These are phyloP conservation scores for Capsicum chinense DNA, from an alignment of 257 asterid species.

Conservation along the genomic window DNA sequence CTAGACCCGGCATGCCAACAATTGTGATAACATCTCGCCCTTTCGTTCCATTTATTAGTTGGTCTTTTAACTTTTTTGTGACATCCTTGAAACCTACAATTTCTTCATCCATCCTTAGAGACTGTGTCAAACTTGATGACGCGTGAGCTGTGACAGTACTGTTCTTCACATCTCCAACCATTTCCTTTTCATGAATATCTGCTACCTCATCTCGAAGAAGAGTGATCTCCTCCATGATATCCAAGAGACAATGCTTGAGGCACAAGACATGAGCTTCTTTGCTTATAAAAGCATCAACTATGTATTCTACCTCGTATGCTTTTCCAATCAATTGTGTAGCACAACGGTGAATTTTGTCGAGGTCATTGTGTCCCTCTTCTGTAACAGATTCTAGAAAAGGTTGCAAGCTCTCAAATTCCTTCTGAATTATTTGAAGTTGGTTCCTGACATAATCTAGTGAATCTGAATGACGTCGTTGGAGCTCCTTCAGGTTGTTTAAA, in stretches of 20 bases:
- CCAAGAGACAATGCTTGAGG: conserved; percentile 21
- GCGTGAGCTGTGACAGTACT: neutral
- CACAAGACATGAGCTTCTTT: conserved; percentile 20
- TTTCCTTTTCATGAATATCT: neutral
- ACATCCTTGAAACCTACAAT: conserved; percentile 9
- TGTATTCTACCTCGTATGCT: no score
- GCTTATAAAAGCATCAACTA: no score
- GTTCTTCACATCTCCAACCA: neutral
- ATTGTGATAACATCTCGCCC: neutral
- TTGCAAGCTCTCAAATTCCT: neutral
- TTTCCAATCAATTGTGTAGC: no score
- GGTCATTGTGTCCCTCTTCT: no score
- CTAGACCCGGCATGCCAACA: conserved; percentile 25
- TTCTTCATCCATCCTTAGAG: neutral
- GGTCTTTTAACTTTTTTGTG: neutral
- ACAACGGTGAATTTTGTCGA: no score
- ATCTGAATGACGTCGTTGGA: neutral
- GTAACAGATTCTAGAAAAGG: neutral
- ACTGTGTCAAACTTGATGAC: neutral
- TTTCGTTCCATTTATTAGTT: neutral
- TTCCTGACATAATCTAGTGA: neutral
- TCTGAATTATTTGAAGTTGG: neutral
- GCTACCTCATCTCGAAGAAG: neutral
- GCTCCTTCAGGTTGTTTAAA: no score
- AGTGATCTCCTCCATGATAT: neutral